Evolutionary conservation across 495 filamentous ascomycete species (phyloP), one percentile per base, ranked within the genome.

Genomic region (Cetradonia linearis): DNA sequence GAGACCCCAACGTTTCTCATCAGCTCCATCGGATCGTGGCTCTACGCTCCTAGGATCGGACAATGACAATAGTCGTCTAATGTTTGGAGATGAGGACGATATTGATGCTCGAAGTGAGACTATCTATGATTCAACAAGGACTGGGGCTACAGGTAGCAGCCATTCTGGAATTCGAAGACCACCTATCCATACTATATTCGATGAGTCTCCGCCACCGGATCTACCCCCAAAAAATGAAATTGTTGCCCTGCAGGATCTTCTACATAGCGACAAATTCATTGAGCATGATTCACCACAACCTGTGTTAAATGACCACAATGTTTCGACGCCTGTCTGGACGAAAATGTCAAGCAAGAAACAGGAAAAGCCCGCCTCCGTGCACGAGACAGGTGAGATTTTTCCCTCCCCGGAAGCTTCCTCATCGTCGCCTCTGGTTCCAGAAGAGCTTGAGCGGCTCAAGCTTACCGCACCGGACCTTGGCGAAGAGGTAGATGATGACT

Each of bases 81-180:
- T 78, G 13, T 90, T 84, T 2, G 82, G 84, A 6, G 90, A 92
- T 56, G 91, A 95, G 63, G 88, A 94, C 56, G 91, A 95, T 58
- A 83, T 88, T 59, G 66, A 68, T 55, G 58, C 54, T 30, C 81
- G 87, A 72, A 95, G 87, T 65, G 93, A 96, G 65, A 92, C 88
- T 7, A 82, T 91, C 50, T 97, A 88, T 73, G 93, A 97, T 70
- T 96, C 91, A 18, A 75, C 93, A 62, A 85, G 90, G 59, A 96
- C 92, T 10, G 81, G 85, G 54, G 82, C 83, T 28, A 94, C 91
- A 8, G 82, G 72, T 59, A 77, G 74, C 59, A 82, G 78, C 65
- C 67, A 68, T 50, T 74, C 75, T 14, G 77, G 76, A 34, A 60
- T 74, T 44, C 73, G 79, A 56, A 76, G 78, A 27, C 75, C 82